phyloP scores from a whole-genome alignment of 208 protist species.

The Crithidia sp. region DNA sequence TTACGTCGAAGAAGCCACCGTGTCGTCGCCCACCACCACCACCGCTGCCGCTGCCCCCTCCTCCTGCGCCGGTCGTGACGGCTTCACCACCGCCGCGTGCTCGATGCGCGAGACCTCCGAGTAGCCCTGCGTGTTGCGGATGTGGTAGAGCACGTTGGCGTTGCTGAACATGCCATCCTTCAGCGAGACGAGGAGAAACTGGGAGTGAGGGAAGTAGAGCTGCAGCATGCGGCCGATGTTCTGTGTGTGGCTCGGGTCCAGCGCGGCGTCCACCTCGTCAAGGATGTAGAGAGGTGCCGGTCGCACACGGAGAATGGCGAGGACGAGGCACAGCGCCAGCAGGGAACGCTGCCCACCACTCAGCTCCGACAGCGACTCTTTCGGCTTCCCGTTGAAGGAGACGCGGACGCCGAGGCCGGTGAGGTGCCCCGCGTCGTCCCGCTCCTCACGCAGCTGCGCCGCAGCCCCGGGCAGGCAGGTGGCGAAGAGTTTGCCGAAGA shows the following conservation, averaged over 20 bases:
- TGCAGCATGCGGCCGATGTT: conserved; percentile 98
- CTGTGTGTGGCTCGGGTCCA: conserved; percentile 99
- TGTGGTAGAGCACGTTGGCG: conserved; percentile 99
- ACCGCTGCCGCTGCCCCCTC: neutral
- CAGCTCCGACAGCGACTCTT: conserved; percentile 98
- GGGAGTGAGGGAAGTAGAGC: conserved; percentile 96
- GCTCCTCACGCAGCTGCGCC: conserved; percentile 90
- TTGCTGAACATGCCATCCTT: conserved; percentile 99
- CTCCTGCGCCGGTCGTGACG: neutral
- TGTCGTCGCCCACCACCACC: neutral
- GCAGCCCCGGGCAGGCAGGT: conserved; percentile 96
- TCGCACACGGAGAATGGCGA: conserved; percentile 98
- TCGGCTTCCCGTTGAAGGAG: conserved; percentile 97
- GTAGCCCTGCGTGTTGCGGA: conserved; percentile 94
- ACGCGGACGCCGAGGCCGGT: conserved; percentile 96
- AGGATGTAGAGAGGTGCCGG: conserved; percentile 99
- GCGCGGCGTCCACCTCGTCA: conserved; percentile 99
- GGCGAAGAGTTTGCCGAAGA: conserved; percentile 98
- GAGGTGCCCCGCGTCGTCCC: conserved; percentile 74
- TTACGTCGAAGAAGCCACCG: neutral
- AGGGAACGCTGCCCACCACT: conserved; percentile 99
- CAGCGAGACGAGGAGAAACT: conserved; percentile 99
- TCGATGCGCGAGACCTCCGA: conserved; percentile 82
- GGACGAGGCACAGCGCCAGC: conserved; percentile 99
- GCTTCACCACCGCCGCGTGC: conserved; percentile 20